phyloP scores from a whole-genome alignment of 108 stramenopile genomes.

The Skeletonema menzelii region DNA sequence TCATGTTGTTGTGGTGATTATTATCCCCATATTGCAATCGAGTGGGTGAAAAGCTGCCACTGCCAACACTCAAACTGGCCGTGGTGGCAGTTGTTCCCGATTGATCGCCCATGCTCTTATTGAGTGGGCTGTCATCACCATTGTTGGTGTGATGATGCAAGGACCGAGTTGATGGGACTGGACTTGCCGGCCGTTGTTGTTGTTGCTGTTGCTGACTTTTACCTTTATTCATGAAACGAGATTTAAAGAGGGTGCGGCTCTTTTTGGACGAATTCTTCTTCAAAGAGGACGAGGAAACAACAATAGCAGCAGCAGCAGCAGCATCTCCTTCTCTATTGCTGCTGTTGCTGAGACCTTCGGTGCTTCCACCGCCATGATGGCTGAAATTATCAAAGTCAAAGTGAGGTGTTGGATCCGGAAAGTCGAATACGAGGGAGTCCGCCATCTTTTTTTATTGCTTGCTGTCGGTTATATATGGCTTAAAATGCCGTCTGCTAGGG shows the following conservation, averaged over 20 bases:
- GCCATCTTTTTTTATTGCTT: neutral
- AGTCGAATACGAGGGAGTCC: conserved; percentile 28
- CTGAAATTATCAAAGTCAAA: conserved; percentile 24
- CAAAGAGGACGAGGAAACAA: too few relatives aligned
- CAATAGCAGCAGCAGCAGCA: too few relatives aligned
- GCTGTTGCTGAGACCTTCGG: neutral
- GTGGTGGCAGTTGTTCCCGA: neutral
- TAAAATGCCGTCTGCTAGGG: neutral
- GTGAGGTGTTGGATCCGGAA: conserved; percentile 25
- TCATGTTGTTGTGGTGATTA: neutral
- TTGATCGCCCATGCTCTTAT: neutral
- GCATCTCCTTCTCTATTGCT: too few relatives aligned
- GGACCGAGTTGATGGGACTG: neutral
- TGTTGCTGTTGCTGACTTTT: neutral
- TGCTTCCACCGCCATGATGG: neutral
- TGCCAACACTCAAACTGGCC: neutral
- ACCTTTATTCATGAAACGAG: neutral
- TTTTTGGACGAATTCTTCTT: too few relatives aligned
- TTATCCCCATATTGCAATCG: neutral
- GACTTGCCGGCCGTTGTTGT: neutral
- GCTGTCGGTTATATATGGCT: too few relatives aligned
- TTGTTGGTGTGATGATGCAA: too few relatives aligned
- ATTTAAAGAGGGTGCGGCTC: neutral
- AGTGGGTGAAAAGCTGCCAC: neutral
- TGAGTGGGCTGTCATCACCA: neutral